phyloP scores from a whole-genome alignment of 2,329 filamentous ascomycete genomes.

The Penicillium psychrosexuale region DNA sequence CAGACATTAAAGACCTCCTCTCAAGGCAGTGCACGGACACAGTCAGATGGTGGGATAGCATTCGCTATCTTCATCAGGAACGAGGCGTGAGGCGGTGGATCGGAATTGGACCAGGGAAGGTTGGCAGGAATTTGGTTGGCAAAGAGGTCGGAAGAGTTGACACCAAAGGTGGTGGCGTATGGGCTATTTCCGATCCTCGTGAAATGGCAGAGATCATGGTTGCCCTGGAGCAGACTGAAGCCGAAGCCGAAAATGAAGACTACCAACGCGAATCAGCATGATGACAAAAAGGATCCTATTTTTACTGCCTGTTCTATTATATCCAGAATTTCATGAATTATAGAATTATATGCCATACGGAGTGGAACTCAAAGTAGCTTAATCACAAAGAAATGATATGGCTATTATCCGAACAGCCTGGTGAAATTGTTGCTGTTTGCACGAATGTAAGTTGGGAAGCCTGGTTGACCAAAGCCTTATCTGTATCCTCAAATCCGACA shows the following conservation, averaged over 20 bases:
- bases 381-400: background rate
- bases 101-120: conserved; percentile 89
- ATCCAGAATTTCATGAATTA: background rate
- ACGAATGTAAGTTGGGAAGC: background rate
- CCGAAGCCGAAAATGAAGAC: conserved; percentile 5
- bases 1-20: conserved; percentile 73
- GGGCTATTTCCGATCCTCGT: conserved; percentile 79
- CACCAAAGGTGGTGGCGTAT: conserved; percentile 86
- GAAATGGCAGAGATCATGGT: conserved; percentile 68
- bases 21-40: conserved; percentile 85
- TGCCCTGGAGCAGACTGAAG: conserved; percentile 63
- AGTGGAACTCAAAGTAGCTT: background rate
- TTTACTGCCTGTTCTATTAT: background rate
- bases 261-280: background rate
- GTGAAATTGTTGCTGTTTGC: conserved; percentile 51
- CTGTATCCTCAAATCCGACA: background rate
- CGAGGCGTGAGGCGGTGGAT: conserved; percentile 80
- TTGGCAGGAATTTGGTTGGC: conserved; percentile 86
- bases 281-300: background rate
- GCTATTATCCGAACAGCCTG: background rate
- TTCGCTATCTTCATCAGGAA: conserved; percentile 82
- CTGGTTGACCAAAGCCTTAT: no score
- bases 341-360: background rate
- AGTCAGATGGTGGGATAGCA: conserved; percentile 90
- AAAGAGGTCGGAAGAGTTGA: conserved; percentile 86